Conservation (phyloP, 2,329 filamentous ascomycete species). For the Calonectria hawksworthii region DNA sequence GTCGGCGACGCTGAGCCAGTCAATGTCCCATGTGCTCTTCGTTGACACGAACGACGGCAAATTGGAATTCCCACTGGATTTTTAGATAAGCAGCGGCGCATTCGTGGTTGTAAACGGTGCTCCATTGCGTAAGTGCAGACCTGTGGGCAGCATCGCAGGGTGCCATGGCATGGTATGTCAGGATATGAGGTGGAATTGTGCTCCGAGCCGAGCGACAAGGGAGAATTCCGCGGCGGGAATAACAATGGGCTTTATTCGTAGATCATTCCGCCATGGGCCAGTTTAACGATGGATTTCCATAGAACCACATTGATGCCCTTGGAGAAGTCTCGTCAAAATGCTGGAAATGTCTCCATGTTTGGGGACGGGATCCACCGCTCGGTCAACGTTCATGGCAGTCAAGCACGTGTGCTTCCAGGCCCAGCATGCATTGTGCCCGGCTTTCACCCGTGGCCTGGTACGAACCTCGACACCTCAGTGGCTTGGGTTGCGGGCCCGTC, state of each 20-base stretch:
- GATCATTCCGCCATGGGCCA: neutral
- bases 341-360: constrained; percentile 5
- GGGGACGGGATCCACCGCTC: constrained; percentile 22
- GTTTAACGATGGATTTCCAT: constrained; percentile 8
- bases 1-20: constrained; percentile 37
- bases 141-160: constrained; percentile 5
- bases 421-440: neutral
- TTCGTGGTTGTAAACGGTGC: neutral
- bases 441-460: neutral
- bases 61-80: constrained; percentile 22
- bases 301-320: neutral
- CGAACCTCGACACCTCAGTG: neutral
- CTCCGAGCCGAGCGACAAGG: neutral
- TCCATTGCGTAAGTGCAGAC: neutral
- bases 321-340: neutral
- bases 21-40: constrained; percentile 39
- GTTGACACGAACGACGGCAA: constrained; percentile 32
- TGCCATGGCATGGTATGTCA: neutral
- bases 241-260: neutral
- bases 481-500: neutral
- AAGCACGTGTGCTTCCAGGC: constrained; percentile 23
- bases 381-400: constrained; percentile 24
- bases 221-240: neutral
- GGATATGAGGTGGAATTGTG: neutral
- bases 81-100: constrained; percentile 13